These are phyloP conservation scores for Alternaria hordeiaustralica DNA, from an alignment of 2,329 filamentous ascomycete species.

Conservation along the genomic window DNA sequence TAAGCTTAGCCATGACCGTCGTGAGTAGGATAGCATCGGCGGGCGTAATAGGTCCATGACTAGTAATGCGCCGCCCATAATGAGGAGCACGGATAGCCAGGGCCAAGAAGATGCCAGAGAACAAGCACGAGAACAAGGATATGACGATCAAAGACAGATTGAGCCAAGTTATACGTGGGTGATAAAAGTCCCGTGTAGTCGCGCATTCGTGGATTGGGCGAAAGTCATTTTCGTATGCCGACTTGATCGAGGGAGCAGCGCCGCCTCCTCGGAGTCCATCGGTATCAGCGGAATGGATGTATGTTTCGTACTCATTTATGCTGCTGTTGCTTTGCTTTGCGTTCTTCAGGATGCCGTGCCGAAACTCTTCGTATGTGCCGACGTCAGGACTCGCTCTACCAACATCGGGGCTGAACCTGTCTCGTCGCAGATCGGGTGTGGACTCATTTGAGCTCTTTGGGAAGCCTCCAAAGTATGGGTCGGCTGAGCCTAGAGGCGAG, in stretches of 20 bases:
- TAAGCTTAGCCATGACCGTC: slow-evolving; percentile 75
- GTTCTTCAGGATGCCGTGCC: slow-evolving; percentile 31
- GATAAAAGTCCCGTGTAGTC: slow-evolving; percentile 48
- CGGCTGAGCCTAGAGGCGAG: slow-evolving; percentile 36
- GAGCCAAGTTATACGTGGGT: slow-evolving; percentile 56
- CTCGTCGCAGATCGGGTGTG: slow-evolving; percentile 44
- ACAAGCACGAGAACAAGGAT: slow-evolving; percentile 67
- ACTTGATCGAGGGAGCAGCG: slow-evolving; percentile 39
- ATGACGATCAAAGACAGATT: slow-evolving; percentile 50
- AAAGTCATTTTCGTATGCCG: slow-evolving; percentile 47
- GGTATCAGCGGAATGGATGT: slow-evolving; percentile 33
- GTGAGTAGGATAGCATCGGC: slow-evolving; percentile 71
- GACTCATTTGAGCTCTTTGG: slow-evolving; percentile 33
- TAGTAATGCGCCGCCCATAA: slow-evolving; percentile 66
- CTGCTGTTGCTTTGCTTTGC: slow-evolving; percentile 25
- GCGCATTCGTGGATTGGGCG: slow-evolving; percentile 46
- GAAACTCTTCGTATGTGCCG: slow-evolving; percentile 38
- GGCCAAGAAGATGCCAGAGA: slow-evolving; percentile 71
- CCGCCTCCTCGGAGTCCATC: slow-evolving; percentile 24
- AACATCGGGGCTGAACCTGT: slow-evolving; percentile 22
- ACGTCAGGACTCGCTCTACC: slow-evolving; percentile 34
- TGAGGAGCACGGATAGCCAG: slow-evolving; percentile 67
- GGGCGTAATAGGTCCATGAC: slow-evolving; percentile 60
- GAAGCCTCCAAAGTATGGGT: slow-evolving; percentile 38
- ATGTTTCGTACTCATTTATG: slow-evolving; percentile 39